Evolutionary conservation across 176 grass and related monocot species (phyloP).

Genomic region (Carex littledalei): DNA sequence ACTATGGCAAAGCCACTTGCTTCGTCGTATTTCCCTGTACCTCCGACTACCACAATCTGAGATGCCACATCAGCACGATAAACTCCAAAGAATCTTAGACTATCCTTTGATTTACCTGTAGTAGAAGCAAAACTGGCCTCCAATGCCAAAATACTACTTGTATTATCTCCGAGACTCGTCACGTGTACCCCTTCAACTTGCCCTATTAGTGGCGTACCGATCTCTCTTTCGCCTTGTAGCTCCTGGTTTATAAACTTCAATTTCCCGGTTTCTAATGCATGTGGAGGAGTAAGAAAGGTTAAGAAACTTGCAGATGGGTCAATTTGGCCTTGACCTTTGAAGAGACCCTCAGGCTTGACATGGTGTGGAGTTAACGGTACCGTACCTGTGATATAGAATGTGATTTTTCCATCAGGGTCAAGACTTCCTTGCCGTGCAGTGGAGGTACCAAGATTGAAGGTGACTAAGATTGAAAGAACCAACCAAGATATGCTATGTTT

Average conservation of each 20-base stretch:
- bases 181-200: conserved; percentile 56
- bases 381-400: conserved; percentile 36
- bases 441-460: conserved; percentile 9
- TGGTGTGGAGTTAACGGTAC: background rate
- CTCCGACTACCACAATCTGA: conserved; percentile 65
- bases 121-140: conserved; percentile 35
- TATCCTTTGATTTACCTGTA: conserved; percentile 24
- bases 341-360: conserved; percentile 4
- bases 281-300: conserved; percentile 35
- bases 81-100: conserved; percentile 66
- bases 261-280: conserved; percentile 19
- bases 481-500: background rate
- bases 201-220: conserved; percentile 31
- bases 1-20: conserved; percentile 46
- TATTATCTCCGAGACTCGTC: conserved; percentile 30
- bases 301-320: conserved; percentile 29
- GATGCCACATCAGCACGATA: conserved; percentile 20
- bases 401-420: conserved; percentile 40
- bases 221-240: conserved; percentile 29
- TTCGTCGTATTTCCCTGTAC: conserved; percentile 39
- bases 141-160: conserved; percentile 47
- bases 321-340: conserved; percentile 27
- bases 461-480: conserved; percentile 33
- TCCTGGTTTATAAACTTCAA: conserved; percentile 49
- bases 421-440: conserved; percentile 19